Percentiles rank a stretch among this genome's conserved stretches.
Evolutionary conservation across 352 stramenopile genomes (phyloP).

Genomic region (Phytophthora chlamydospora): DNA sequence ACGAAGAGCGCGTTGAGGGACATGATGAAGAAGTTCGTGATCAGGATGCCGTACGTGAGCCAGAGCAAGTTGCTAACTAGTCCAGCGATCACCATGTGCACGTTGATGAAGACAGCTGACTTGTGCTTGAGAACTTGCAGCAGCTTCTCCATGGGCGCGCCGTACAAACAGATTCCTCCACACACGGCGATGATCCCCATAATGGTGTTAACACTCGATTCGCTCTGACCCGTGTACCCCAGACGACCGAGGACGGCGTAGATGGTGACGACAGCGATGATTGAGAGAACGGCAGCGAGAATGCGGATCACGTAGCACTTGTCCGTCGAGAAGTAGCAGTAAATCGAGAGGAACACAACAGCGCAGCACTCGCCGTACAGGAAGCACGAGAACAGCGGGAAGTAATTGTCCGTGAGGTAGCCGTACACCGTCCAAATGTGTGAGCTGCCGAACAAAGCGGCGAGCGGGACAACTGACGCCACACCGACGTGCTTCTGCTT

Average conservation of each 20-base stretch:
- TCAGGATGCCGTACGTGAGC: conserved; percentile 48
- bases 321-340: conserved; percentile 44
- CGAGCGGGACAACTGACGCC: conserved; percentile 41
- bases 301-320: conserved; percentile 29
- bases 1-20: conserved; percentile 31
- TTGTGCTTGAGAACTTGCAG: conserved; percentile 47
- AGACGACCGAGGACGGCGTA: conserved; percentile 42
- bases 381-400: conserved; percentile 45
- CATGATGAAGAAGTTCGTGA: conserved; percentile 31
- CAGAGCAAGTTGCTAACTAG: conserved; percentile 50
- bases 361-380: conserved; percentile 37
- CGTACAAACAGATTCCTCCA: conserved; percentile 33
- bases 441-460: conserved; percentile 39
- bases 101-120: conserved; percentile 42
- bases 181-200: conserved; percentile 34
- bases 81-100: conserved; percentile 49
- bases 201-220: conserved; percentile 25
- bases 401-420: conserved; percentile 42
- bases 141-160: conserved; percentile 49
- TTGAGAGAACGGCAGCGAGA: conserved; percentile 14
- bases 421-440: conserved; percentile 53
- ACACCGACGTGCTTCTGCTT: conserved; percentile 38
- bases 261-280: conserved; percentile 29
- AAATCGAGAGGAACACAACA: conserved; percentile 46
- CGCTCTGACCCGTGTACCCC: conserved; percentile 35